Evolutionary conservation across 2,329 filamentous ascomycete species (phyloP), one percentile per base, ranked within the genome.

Genomic region (Chaetomiaceae sp.): DNA sequence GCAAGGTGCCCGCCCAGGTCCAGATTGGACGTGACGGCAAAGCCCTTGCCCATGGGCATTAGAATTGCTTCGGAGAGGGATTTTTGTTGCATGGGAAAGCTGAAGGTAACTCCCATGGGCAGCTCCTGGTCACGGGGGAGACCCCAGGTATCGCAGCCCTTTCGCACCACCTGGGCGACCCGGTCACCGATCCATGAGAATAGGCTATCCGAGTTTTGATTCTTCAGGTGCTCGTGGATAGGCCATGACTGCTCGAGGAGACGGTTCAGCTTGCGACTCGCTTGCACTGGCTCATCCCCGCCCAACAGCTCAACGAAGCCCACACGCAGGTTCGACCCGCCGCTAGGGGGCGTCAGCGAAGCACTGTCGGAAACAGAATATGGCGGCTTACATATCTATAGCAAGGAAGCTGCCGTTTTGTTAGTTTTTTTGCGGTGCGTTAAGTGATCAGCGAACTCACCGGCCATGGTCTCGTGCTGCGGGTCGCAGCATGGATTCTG

Each of bases 141-240:
- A 32, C 66, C 62, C 53, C 76, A 71, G 13, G 64, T 62, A 4
- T 72, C 62, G 55, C 76, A 74, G 7, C 79, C 82, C 56, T 84
- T 78, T 29, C 71, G 73, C 14, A 92, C 83, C 3, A 91, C 86
- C 55, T 86, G 76, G 13, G 86, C 86, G 61, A 94, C 89, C 63
- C 85, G 87, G 61, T 80, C 75, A 23, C 88, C 89, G 59, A 94
- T 89, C 88, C 88, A 94, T n/a, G 77, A 71, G 67, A 94, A 94
- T 2, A 92, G 73, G 53, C 84, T 82, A 52, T 89, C 83, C 1
- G 86, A 82, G 58, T 90, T 85, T 60, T 90, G 82, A 67, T 80
- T 81, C 65, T 90, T 90, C 57, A 90, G 70, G 50, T 85, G 80
- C 37, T 90, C 82, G 43, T 79, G 79, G 61, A 91, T 91, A 7